Evolutionary conservation across 1,284 basidiomycete genomes (phyloP), one percentile per base, ranked within the genome.

Genomic region (Porphyrellus sp.): DNA sequence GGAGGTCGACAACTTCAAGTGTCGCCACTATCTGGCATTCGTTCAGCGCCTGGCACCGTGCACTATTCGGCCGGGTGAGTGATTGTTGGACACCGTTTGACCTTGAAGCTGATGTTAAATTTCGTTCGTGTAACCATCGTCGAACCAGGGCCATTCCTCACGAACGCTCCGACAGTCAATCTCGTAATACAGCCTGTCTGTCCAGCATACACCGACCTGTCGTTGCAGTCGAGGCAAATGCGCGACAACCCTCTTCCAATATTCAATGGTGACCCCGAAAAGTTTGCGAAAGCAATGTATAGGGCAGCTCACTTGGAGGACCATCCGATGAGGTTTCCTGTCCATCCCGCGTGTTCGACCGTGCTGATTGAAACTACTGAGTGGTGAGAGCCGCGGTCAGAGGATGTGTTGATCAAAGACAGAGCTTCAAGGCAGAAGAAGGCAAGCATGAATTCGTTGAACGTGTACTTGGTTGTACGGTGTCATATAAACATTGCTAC

Each of bases 1-100:
- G 65, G 65, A 8, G 63, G 63, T 30, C 43, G 63, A 34, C 16
- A 65, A 4, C 48, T 64, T 33, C 63, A 67, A 33, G 15, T 67
- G 2, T 55, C 63, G 25, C 65, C 63, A 18, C 1, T 23, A 15
- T n/a, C 28, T 21, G 65, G 56, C 1, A 35, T 65, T 9, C 7
- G 1, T 8, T 38, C 58, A n/a, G 7, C 4, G 0, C 28, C 52
- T 7, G 52, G 52, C 8, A 2, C 0, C 2, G 59, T 15, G 11
- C 62, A 51, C 41, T 65, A 63, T 42, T 53, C 35, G 16, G 65
- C 63, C 13, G 53, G 54, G 63, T 64, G 30, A 46, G 55, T 27
- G 5, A 33, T 27, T n/a, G 0, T 7, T 20, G 1, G 16, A 4
- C 12, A 13, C 25, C 0, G 3, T 18, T 13, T n/a, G n/a, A n/a